Evolutionary conservation across 2,329 filamentous ascomycete species (phyloP).

Genomic region (Fusarium verrucosum): DNA sequence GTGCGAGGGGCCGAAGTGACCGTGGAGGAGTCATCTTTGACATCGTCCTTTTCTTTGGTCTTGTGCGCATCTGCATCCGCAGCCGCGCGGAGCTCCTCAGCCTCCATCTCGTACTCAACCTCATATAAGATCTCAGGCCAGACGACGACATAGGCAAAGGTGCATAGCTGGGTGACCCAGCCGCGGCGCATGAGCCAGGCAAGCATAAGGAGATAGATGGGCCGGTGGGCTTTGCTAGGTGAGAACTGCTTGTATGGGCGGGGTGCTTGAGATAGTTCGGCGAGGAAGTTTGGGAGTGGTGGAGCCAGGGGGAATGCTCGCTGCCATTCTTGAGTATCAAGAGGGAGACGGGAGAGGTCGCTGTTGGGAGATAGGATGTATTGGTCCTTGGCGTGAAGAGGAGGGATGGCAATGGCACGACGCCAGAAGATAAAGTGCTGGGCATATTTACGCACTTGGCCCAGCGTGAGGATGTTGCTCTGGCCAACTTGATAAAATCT

Average conservation of each 20-base stretch:
- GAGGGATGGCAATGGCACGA: slow-evolving; percentile 88
- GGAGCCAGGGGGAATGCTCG: slow-evolving; percentile 84
- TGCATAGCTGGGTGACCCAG: slow-evolving; percentile 93
- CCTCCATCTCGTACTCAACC: slow-evolving; percentile 76
- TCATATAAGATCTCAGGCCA: slow-evolving; percentile 84
- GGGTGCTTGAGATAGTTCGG: slow-evolving; percentile 80
- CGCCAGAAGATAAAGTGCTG: slow-evolving; percentile 97
- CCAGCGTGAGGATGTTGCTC: slow-evolving; percentile 75
- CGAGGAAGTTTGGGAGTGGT: slow-evolving; percentile 85
- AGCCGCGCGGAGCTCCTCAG: slow-evolving; percentile 65
- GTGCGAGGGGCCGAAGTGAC: slow-evolving; percentile 32
- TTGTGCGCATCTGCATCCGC: slow-evolving; percentile 41
- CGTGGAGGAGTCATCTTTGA: slow-evolving; percentile 34
- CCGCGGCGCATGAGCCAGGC: slow-evolving; percentile 92
- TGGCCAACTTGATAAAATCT: slow-evolving; percentile 75
- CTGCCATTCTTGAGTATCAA: slow-evolving; percentile 77
- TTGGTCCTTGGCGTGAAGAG: slow-evolving; percentile 86
- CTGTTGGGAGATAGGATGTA: slow-evolving; percentile 94
- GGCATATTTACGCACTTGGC: slow-evolving; percentile 86
- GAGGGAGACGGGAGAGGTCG: slow-evolving; percentile 74
- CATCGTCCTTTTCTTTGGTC: slow-evolving; percentile 41
- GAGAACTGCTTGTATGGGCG: slow-evolving; percentile 85
- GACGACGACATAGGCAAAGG: slow-evolving; percentile 88
- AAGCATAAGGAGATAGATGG: slow-evolving; percentile 87
- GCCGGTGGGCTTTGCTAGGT: slow-evolving; percentile 86